Evolutionary conservation across 352 stramenopile species (phyloP).

Genomic region (Pythium aquatile): DNA sequence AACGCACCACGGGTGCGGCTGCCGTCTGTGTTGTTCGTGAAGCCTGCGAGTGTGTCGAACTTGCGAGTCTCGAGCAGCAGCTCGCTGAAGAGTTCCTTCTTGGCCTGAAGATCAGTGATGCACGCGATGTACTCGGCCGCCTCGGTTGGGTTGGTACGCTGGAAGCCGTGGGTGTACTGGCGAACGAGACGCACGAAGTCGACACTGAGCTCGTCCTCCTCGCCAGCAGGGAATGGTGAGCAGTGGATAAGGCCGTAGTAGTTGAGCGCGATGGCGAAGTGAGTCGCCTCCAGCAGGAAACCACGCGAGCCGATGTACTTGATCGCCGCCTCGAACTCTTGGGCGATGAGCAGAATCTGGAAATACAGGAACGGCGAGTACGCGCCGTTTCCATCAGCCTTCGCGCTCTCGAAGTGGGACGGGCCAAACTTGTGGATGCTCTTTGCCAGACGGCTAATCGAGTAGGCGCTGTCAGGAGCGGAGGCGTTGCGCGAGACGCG

Average conservation of each 20-base stretch:
- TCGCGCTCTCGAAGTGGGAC: constrained; percentile 59
- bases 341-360: constrained; percentile 72
- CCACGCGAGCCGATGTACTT: constrained; percentile 80
- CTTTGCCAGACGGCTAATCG: constrained; percentile 57
- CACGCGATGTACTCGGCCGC: constrained; percentile 80
- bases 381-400: constrained; percentile 33
- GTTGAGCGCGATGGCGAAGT: constrained; percentile 79
- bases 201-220: constrained; percentile 62
- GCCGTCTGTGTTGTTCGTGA: constrained; percentile 80
- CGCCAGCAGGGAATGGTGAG: constrained; percentile 48
- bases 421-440: constrained; percentile 79
- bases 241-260: constrained; percentile 72
- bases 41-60: constrained; percentile 75
- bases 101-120: constrained; percentile 53
- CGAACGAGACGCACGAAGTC: constrained; percentile 77
- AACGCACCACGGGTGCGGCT: constrained; percentile 75
- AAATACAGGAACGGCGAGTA: constrained; percentile 76
- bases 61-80: constrained; percentile 79
- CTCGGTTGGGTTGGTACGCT: constrained; percentile 72
- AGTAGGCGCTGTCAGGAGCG: constrained; percentile 55
- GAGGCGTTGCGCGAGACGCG: constrained; percentile 35
- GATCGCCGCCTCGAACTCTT: constrained; percentile 79
- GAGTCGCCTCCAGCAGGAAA: constrained; percentile 73
- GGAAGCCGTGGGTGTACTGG: constrained; percentile 83
- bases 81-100: constrained; percentile 72